These are phyloP conservation scores for Tricholoma terreum DNA, from an alignment of 768 basidiomycete species.

Conservation along the genomic window DNA sequence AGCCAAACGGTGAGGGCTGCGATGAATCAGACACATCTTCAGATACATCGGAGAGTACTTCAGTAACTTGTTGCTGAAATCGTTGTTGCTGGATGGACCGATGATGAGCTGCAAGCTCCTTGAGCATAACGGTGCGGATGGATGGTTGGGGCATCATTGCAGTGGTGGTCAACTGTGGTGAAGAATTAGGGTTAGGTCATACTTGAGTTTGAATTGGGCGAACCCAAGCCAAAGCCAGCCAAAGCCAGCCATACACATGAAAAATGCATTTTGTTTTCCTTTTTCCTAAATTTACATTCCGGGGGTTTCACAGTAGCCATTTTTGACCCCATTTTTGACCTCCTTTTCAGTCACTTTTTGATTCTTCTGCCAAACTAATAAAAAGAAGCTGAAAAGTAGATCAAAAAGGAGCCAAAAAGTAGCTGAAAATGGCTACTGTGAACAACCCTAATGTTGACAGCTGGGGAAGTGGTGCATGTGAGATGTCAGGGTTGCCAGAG, in stretches of 20 bases:
- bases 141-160: not conserved
- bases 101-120: not conserved
- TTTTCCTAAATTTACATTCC: not conserved
- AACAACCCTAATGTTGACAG: no score
- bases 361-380: no score
- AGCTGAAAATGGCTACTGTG: no score
- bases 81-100: not conserved
- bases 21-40: not conserved
- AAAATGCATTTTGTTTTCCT: not conserved
- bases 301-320: not conserved
- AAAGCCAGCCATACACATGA: no score
- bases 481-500: no score
- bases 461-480: no score
- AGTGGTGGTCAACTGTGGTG: not conserved
- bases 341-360: no score
- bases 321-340: no score
- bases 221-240: not conserved
- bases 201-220: not conserved
- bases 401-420: no score
- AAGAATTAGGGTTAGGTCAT: not conserved
- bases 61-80: not conserved
- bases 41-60: not conserved
- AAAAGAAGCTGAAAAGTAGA: no score
- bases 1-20: not conserved
- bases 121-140: not conserved